phyloP scores from a whole-genome alignment of 2,329 filamentous ascomycete species.

The Diplodia sapinea region DNA sequence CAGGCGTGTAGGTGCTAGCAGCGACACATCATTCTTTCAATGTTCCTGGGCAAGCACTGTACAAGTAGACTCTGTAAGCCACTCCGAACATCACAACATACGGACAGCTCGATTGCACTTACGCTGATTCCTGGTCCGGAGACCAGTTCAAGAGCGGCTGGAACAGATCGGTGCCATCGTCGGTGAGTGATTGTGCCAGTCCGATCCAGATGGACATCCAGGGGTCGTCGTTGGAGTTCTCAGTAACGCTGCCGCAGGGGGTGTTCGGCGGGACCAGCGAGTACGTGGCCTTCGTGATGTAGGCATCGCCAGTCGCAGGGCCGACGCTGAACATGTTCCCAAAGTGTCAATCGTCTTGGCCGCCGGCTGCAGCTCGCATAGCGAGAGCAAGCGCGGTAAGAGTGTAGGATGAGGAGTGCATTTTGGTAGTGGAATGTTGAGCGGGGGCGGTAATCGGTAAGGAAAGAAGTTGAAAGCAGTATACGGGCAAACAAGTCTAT shows the following conservation, averaged over 20 bases:
- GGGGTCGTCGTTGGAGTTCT: not conserved
- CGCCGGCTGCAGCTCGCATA: not conserved
- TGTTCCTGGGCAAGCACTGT: not conserved
- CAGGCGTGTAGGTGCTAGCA: constrained; percentile 11
- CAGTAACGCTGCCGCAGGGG: not conserved
- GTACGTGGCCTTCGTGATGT: constrained; percentile 31
- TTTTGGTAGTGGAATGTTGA: not conserved
- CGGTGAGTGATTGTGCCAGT: constrained; percentile 13
- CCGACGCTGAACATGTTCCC: constrained; percentile 31
- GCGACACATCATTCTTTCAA: constrained; percentile 27
- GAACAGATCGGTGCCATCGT: constrained; percentile 2
- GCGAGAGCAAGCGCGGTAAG: not conserved
- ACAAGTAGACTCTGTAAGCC: not conserved
- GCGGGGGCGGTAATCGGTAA: not conserved
- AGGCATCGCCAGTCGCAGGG: constrained; percentile 7
- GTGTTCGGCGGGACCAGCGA: not conserved
- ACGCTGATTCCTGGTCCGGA: constrained; percentile 12
- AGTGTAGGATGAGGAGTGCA: not conserved
- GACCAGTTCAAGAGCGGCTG: constrained; percentile 31
- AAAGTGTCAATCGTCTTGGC: constrained; percentile 19
- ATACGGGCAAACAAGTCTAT: not conserved
- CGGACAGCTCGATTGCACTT: not conserved
- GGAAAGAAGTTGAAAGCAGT: not conserved
- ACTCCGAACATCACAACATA: not conserved
- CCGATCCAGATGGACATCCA: constrained; percentile 29